Base-by-base conservation (phyloP, 805 yeast genomes). In the Teunomyces funiuensis region DNA sequence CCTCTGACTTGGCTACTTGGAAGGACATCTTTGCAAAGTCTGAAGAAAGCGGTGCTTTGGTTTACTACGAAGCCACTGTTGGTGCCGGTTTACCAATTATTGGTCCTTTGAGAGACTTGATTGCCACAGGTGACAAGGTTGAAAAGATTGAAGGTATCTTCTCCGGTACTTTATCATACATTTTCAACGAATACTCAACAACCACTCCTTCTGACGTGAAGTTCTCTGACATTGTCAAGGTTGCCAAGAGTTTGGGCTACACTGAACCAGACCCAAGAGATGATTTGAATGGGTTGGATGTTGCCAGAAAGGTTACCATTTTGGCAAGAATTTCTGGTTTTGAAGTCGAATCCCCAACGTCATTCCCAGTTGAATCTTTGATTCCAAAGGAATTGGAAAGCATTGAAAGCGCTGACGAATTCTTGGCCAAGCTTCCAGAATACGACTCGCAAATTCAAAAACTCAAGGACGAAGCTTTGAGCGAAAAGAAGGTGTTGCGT, bases 221-320 rank as follows among this genome's bases (percentile, higher is more conserved):
- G 61, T 93, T 90, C 64, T 88, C 97, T 18, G 96, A 89, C 41
- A 83, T 93, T 38, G 98, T 93, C 44, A 74, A 77, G 49, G 81
- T 82, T 36, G 99, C 99, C 40, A 91, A 91, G 69, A 68, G 82
- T 39, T 74, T 88, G 51, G 99, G 99, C 39, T 93, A 88, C 77
- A 91, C 97, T 30, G 99, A 93, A 70, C 99, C 99, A 37, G 99
- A 93, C 65, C 99, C 99, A 66, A 84, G 99, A 70, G 99, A 93
- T 65, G 99, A 93, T 63, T 79, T 93, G 66, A 93, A 91, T 65
- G 99, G 99, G 41, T 77, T 93, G 62, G 99, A 93, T 61, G 97
- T 93, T 46, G 99, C 99, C 33, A 85, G 99, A 77, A 93, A 93
- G 67, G 97, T 93, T 22, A 89, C 99, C 18, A 93, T 93, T 51